Base-by-base conservation (phyloP, 371 early-diverging fungal genomes). In the Batkoa obscura region DNA sequence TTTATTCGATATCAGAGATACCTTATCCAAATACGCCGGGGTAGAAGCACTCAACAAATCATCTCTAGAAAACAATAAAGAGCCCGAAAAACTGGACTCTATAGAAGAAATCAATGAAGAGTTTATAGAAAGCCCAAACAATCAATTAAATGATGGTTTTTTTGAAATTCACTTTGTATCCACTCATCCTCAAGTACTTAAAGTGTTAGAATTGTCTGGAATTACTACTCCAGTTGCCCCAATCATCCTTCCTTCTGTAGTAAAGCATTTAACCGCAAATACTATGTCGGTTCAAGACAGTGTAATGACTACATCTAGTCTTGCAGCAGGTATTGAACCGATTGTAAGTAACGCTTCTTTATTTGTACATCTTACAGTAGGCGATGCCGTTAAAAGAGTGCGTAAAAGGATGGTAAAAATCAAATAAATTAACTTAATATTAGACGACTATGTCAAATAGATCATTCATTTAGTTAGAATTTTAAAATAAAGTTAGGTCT, bases 1-100 rank as follows among this genome's bases (percentile, higher is more conserved):
- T 23, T 66, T 80, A n/a, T 59, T 78, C 4, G 81, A 80, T 60
- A 66, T 72, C 12, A 67, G 70, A 56, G 66, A 59, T 23, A 69
- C 74, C 0, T 51, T 76, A 17, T 69, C 68, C 49, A 66, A 72
- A 36, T 78, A 73, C 58, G 62, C 73, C 45, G 75, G 65, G 9
- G 46, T 3, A n/a, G 32, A 5, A 5, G 5, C n/a, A n/a, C 32
- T 31, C 9, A 23, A 3, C 32, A 33, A 49, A 8, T 9, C 5
- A 17, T 30, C 5, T 30, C 5, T 6, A 5, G 35, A 30, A 2
- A 31, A 49, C 30, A 6, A 3, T 12, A 3, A 12, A 31, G 50
- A 49, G 4, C 33, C 8, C 32, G 4, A 6, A 23, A 46, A 46
- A n/a, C 12, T 46, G 30, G 15, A 23, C 15, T 12, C 6, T 46